Base-by-base conservation (phyloP, 2,329 filamentous ascomycete species). In the Cercospora sp. region DNA sequence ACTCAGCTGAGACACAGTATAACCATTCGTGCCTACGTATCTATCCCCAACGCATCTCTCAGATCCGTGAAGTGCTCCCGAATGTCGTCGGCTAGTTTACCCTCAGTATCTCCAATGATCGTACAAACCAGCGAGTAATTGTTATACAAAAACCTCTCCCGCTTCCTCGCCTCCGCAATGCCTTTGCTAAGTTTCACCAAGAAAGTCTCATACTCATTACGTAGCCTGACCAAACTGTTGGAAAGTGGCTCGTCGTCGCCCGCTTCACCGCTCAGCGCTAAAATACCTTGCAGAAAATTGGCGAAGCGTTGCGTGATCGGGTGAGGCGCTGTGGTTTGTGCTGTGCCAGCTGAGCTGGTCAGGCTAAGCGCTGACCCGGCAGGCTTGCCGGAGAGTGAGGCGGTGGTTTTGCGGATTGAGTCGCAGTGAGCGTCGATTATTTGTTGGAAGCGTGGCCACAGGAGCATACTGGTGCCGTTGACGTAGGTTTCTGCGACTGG, bases 91-190 rank as follows among this genome's bases (percentile, higher is more conserved):
- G 91, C 88, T 75, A 94, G 79, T 78, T 91, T 92, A 3, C 92
- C 92, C 10, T 86, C 85, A 4, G 88, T 86, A 74, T 94, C 84
- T 30, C 81, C 83, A 67, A 99, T 91, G 70, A 99, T 97, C 10
- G 95, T 97, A 75, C 93, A 84, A n/a, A 99, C 87, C 71, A 99
- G 84, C 64, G 92, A 96, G 80, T 97, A 98, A 79, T 99, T 99
- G 78, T 98, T 99, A 77, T 91, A 95, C 75, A 99, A 80, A 77
- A 98, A 98, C 55, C 95, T 85, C 73, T 94, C 91, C 72, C 90
- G 86, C 81, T 96, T 96, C 77, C 92, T 88, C 71, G 87, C 85
- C 75, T 97, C 94, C 1, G 85, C 89, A 70, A 94, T 92, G 0
- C 84, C 84, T 73, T 92, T 90, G 76, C 91, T 91, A 68, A 94